Evolutionary conservation across 176 grass and related monocot species (phyloP), one percentile per base, ranked within the genome.

Genomic region (Calamus simplicifolius): DNA sequence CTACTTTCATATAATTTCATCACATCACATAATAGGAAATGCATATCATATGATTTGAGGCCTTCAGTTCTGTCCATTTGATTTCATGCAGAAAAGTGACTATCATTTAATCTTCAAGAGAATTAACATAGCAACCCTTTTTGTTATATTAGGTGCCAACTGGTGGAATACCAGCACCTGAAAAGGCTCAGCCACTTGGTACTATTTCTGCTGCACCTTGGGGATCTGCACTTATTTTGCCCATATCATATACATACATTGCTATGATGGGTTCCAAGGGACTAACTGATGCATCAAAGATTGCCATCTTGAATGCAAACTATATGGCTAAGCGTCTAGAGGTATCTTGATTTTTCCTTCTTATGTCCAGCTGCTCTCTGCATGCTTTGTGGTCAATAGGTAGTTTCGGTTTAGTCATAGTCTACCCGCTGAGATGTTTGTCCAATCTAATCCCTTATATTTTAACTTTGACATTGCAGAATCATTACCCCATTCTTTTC

Each of bases 291-390:
- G 94, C 94, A 70, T 98, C 94, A 63, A 98, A 98, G 68, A 92
- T 89, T 53, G 94, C 94, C 16, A 98, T 98, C 60, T 70, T 98
- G 73, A 93, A 85, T 68, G 94, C 94, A 31, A 98, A 98, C 72
- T 98, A 98, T 76, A 98, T 98, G 94, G 85, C 88, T 64, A 93
- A 98, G 65, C 94, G 88, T 67, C 74, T 98, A n/a, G 94, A 98
- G 94, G 88, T 98, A 85, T 53, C 68, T 30, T 13, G 50, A 26
- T 4, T 70, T 35, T 12, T 38, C 1, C 8, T 69, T 54, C 27
- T 62, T 13, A 49, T 31, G 25, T 29, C 54, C 13, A 57, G 21
- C 57, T 69, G 29, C 6, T 15, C 27, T 55, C 2, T 65, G 13
- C 23, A 23, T 56, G 18, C 18, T 25, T 56, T 23, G 21, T 23